A percentile compares a stretch with the other conserved stretches of the same genome.
Conservation (phyloP, 2,329 filamentous ascomycete genomes). For the Trichoderma arundinaceum region DNA sequence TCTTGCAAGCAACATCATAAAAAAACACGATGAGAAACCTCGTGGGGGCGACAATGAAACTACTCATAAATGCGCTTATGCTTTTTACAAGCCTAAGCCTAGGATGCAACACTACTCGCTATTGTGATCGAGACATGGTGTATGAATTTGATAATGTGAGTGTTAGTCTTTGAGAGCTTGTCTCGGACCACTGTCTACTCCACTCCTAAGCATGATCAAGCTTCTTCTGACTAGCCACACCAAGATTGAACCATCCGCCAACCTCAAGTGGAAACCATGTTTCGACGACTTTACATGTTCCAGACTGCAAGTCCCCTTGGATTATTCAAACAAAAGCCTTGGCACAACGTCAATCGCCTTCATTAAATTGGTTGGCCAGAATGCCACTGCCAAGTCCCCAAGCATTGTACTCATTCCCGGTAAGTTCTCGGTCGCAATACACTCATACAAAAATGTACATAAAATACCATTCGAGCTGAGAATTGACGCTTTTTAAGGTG, state of each 20-base stretch:
- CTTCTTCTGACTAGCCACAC: not conserved
- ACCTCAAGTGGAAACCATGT: constrained; percentile 13
- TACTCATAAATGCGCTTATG: not conserved
- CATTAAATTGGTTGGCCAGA: constrained; percentile 6
- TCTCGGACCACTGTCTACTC: too few relatives aligned
- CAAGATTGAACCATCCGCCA: constrained; percentile 4
- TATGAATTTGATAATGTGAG: constrained; percentile 18
- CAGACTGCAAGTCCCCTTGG: not conserved
- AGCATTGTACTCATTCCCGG: constrained; percentile 11
- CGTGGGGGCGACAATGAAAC: not conserved
- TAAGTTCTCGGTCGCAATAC: not conserved
- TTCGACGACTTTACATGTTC: constrained; percentile 11
- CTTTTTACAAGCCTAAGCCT: not conserved
- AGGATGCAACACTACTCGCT: constrained; percentile 4
- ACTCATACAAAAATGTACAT: too few relatives aligned
- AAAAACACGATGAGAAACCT: too few relatives aligned
- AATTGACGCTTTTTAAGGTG: too few relatives aligned
- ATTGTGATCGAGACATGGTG: not conserved
- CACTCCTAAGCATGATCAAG: too few relatives aligned
- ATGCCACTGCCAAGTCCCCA: not conserved
- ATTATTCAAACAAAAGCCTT: not conserved
- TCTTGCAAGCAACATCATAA: too few relatives aligned
- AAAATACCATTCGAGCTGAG: too few relatives aligned
- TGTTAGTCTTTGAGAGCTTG: too few relatives aligned
- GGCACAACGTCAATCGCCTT: constrained; percentile 15